These are phyloP conservation scores for Limonium bicolor DNA, from an alignment of 148 eudicot genomes.

Conservation along the genomic window DNA sequence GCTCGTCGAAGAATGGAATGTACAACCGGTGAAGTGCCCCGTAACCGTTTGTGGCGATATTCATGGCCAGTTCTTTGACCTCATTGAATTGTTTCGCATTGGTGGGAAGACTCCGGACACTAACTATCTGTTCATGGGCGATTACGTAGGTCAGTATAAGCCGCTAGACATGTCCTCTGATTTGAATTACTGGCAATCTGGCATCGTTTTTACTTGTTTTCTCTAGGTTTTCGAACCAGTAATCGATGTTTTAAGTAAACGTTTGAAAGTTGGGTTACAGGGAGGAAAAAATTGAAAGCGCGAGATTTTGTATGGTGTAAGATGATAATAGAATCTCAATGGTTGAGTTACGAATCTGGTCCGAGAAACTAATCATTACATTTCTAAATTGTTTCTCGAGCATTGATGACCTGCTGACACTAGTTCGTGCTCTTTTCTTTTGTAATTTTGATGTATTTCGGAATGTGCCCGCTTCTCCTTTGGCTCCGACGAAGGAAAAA, in stretches of 20 bases:
- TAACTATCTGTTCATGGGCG: constrained; percentile 90
- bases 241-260: background rate
- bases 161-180: too few relatives aligned
- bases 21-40: constrained; percentile 89
- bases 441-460: too few relatives aligned
- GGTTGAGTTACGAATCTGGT: too few relatives aligned
- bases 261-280: background rate
- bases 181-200: background rate
- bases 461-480: too few relatives aligned
- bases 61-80: constrained; percentile 90
- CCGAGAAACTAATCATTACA: too few relatives aligned
- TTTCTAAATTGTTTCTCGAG: too few relatives aligned
- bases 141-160: constrained; percentile 66
- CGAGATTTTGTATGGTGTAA: background rate
- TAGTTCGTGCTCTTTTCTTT: too few relatives aligned
- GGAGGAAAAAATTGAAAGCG: background rate
- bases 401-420: too few relatives aligned
- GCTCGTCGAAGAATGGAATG: constrained; percentile 89
- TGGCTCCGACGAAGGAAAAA: too few relatives aligned
- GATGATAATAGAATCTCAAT: too few relatives aligned
- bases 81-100: constrained; percentile 78
- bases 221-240: background rate
- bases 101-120: constrained; percentile 91
- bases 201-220: background rate
- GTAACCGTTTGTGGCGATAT: constrained; percentile 94